These are phyloP conservation scores for Anthracocystis setariae DNA, from an alignment of 1,284 basidiomycete genomes.

Conservation along the genomic window DNA sequence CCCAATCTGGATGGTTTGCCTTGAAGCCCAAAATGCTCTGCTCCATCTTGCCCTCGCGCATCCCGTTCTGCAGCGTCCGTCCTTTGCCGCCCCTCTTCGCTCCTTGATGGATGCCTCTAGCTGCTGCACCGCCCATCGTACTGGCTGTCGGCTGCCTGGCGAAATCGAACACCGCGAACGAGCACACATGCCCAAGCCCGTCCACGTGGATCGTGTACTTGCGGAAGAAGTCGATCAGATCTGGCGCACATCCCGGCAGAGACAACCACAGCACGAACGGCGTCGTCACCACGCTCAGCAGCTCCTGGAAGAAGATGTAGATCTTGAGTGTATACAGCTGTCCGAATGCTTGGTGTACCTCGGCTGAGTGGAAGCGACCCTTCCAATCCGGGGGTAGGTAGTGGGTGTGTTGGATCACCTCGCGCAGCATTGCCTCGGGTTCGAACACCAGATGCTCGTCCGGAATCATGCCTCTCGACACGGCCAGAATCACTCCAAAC, in stretches of 20 bases:
- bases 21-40: slow-evolving; percentile 93
- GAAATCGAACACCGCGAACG: slow-evolving; percentile 98
- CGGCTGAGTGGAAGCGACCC: slow-evolving; percentile 79
- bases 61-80: slow-evolving; percentile 71
- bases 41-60: slow-evolving; percentile 76
- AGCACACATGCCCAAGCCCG: slow-evolving; percentile 94
- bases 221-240: slow-evolving; percentile 62
- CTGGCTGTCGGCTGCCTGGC: slow-evolving; percentile 71
- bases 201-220: slow-evolving; percentile 92
- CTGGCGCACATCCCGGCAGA: slow-evolving; percentile 83
- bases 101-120: slow-evolving; percentile 19
- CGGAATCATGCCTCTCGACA: slow-evolving; percentile 92
- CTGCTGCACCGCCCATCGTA: slow-evolving; percentile 71
- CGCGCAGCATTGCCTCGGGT: slow-evolving; percentile 87
- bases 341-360: slow-evolving; percentile 58
- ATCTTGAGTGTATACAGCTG: slow-evolving; percentile 63
- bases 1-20: slow-evolving; percentile 94
- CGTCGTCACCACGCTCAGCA: slow-evolving; percentile 89
- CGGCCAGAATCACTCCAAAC: slow-evolving; percentile 86
- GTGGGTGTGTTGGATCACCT: slow-evolving; percentile 91
- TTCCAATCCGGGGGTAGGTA: slow-evolving; percentile 95
- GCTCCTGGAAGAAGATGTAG: slow-evolving; percentile 82
- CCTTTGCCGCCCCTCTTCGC: slow-evolving; percentile 71
- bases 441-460: slow-evolving; percentile 91
- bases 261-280: slow-evolving; percentile 94